A percentile compares a stretch with the other conserved stretches of the same genome.
Conservation (phyloP, 2,329 filamentous ascomycete species). For the Talaromyces sp. region DNA sequence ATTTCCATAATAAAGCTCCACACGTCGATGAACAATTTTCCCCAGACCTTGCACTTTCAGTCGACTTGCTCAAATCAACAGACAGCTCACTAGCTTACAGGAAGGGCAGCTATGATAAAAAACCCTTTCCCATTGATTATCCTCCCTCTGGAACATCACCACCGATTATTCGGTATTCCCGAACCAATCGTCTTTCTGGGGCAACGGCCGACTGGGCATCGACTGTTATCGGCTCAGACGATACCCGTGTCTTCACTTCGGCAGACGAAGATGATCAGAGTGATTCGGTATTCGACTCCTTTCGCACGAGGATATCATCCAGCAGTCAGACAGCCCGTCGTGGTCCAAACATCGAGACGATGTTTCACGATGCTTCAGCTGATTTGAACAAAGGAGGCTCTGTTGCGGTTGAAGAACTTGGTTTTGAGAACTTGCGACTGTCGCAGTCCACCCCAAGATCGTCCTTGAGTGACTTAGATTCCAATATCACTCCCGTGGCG, state of each 20-base stretch:
- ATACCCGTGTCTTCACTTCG: constrained; percentile 55
- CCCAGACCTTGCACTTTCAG: background rate
- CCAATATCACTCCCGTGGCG: constrained; percentile 17
- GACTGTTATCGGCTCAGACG: constrained; percentile 60
- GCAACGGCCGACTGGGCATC: constrained; percentile 59
- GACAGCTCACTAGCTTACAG: constrained; percentile 6
- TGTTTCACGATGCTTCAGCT: constrained; percentile 56
- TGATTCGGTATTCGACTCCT: constrained; percentile 61
- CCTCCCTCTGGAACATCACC: constrained; percentile 19
- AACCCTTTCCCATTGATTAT: constrained; percentile 4
- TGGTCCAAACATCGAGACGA: constrained; percentile 60
- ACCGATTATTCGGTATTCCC: constrained; percentile 32
- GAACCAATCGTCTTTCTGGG: constrained; percentile 53
- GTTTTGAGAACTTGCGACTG: constrained; percentile 46
- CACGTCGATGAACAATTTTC: background rate
- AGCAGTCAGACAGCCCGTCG: constrained; percentile 52
- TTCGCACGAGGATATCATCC: constrained; percentile 57
- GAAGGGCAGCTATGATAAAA: constrained; percentile 2
- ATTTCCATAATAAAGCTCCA: constrained; percentile 3
- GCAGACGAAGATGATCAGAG: constrained; percentile 62
- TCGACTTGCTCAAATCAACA: constrained; percentile 1
- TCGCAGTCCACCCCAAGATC: constrained; percentile 26
- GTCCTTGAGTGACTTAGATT: constrained; percentile 24
- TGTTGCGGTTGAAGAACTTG: constrained; percentile 47
- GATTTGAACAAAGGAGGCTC: constrained; percentile 40